Percentiles rank a stretch among this genome's conserved stretches.
Evolutionary conservation across 176 grass and related monocot species (phyloP).

Genomic region (Eleusine indica): DNA sequence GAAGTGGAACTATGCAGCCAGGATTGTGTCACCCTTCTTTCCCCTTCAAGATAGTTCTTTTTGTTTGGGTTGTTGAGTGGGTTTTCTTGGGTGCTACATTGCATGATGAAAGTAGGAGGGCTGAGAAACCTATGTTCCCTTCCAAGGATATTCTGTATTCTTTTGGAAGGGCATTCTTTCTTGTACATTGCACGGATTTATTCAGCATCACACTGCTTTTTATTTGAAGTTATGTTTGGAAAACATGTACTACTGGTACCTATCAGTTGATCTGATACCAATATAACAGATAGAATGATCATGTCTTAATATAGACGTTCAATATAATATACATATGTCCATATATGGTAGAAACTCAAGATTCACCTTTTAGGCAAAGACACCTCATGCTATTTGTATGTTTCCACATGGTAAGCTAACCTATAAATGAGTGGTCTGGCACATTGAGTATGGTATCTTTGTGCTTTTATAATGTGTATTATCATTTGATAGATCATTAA

Average conservation of each 20-base stretch:
- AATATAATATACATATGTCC: not conserved
- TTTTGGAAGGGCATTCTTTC: not conserved
- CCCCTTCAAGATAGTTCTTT: not conserved
- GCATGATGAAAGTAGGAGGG: not conserved
- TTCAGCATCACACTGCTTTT: not conserved
- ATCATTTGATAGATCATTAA: not conserved
- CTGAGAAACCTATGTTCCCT: not conserved
- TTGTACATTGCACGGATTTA: not conserved
- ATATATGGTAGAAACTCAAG: not conserved
- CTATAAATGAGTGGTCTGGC: not conserved
- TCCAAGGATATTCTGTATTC: not conserved
- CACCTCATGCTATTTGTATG: not conserved
- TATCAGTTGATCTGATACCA: not conserved
- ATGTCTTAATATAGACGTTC: not conserved
- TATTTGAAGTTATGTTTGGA: conserved; percentile 2
- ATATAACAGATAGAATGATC: not conserved
- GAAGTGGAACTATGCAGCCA: not conserved
- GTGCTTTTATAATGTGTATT: not conserved
- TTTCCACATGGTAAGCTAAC: not conserved
- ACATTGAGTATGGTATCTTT: not conserved
- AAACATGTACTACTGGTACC: not conserved
- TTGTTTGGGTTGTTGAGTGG: not conserved
- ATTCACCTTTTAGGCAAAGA: not conserved
- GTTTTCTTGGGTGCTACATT: not conserved
- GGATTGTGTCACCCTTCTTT: not conserved